Base-by-base conservation (phyloP, 2,329 filamentous ascomycete species). In the Spiromastix sp. region DNA sequence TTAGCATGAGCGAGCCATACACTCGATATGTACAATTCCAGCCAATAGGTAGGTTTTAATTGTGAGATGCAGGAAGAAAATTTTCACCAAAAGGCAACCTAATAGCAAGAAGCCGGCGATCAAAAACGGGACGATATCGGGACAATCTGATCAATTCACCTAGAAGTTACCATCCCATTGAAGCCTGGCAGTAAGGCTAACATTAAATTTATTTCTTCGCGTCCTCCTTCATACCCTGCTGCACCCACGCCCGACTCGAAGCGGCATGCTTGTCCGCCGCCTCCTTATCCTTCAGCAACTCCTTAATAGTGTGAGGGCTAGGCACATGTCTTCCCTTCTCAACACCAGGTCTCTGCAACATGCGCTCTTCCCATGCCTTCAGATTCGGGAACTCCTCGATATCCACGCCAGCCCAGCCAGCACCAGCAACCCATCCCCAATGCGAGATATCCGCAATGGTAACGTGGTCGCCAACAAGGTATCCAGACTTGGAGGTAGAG, bases 291-390 rank as follows among this genome's bases (percentile, higher is more conserved):
- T 67, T 67, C 30, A 73, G 37, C 36, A 80, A 56, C 16, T 81
- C 76, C 48, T 68, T 78, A 49, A 76, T 67, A 6, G 52, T 68
- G 49, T 86, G 74, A 19, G 61, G 70, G 8, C 70, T 66, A 3
- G 84, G 84, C 9, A 89, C 76, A 60, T 89, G 70, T 37, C 77
- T 68, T 13, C 84, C 86, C 58, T 79, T 83, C 61, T 89, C 76
- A 12, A 87, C 72, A 2, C 69, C 85, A 0, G 80, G 77, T 1
- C 85, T 72, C 44, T 72, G 67, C 11, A 77, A 65, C 61, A 93
- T 71, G 41, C 68, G 70, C 47, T 82, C 72, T 42, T 89, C 70
- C 86, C 86, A 94, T 24, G 75, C 75, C 51, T 85, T 76, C 42
- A 94, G 55, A 32, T 72, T 56, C 2, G 85, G 84, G 59, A 89